phyloP scores from a whole-genome alignment of 176 grass and related monocot species.

The Ensete glaucum region DNA sequence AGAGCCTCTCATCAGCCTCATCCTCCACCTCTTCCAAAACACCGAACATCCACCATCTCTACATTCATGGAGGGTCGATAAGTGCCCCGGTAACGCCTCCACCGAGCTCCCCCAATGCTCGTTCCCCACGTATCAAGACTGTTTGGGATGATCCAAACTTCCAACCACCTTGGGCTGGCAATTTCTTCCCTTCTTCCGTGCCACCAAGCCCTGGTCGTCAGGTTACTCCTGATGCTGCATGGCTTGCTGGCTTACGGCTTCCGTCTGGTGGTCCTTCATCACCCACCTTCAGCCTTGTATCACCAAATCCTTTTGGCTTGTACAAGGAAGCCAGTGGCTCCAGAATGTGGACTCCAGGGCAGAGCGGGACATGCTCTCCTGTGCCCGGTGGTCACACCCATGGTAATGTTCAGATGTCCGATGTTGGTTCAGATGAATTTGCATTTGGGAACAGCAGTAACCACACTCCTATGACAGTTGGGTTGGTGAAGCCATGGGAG shows the following conservation, averaged over 20 bases:
- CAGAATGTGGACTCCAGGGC: slow-evolving; percentile 69
- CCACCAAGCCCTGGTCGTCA: slow-evolving; percentile 34
- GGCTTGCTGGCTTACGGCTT: slow-evolving; percentile 14
- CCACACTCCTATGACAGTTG: slow-evolving; percentile 28
- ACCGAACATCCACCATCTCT: slow-evolving; percentile 7
- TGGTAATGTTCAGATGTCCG: slow-evolving; percentile 52
- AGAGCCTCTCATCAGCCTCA: slow-evolving; percentile 10
- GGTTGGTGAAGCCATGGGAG: slow-evolving; percentile 79
- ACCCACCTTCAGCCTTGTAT: slow-evolving; percentile 76
- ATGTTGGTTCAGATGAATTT: slow-evolving; percentile 53
- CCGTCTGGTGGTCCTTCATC: slow-evolving; percentile 30
- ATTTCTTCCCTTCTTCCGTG: slow-evolving; percentile 1
- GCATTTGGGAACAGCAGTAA: slow-evolving; percentile 68
- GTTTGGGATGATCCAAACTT: slow-evolving; percentile 3
- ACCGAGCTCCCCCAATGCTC: slow-evolving; percentile 7
- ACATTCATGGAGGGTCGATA: slow-evolving; percentile 17
- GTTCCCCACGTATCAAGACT: slow-evolving; percentile 7
- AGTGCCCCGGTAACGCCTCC: slow-evolving; percentile 28
- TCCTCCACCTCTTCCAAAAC: slow-evolving; percentile 11
- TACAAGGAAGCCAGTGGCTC: slow-evolving; percentile 43
- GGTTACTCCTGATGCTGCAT: slow-evolving; percentile 40
- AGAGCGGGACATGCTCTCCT: slow-evolving; percentile 80
- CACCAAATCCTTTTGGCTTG: slow-evolving; percentile 62
- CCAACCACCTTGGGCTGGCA: slow-evolving; percentile 13
- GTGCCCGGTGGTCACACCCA: slow-evolving; percentile 26